A percentile compares a stretch with the other conserved stretches of the same genome.
phyloP scores from a whole-genome alignment of 2,329 filamentous ascomycete genomes.

The Colletotrichum agaves region DNA sequence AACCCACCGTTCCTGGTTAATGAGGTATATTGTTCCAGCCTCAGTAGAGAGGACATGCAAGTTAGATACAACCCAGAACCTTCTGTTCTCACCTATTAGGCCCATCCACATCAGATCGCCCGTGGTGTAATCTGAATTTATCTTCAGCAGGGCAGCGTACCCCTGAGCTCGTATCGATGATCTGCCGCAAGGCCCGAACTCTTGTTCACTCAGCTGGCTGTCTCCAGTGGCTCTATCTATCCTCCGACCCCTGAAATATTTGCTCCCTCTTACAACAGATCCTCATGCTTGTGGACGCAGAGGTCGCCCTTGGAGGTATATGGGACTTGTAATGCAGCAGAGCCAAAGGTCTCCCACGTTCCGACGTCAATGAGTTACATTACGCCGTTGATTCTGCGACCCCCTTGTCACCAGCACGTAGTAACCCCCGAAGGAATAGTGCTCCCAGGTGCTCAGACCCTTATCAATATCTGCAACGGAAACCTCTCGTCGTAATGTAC shows the following conservation, averaged over 20 bases:
- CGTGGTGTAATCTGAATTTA: slow-evolving; percentile 5
- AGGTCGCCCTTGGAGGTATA: background rate
- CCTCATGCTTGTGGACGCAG: background rate
- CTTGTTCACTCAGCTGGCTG: background rate
- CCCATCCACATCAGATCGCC: background rate
- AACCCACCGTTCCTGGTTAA: background rate
- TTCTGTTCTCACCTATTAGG: background rate
- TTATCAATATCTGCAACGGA: background rate
- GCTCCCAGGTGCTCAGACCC: slow-evolving; percentile 3
- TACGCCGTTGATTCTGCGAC: background rate
- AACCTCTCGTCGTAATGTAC: background rate
- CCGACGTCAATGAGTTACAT: background rate
- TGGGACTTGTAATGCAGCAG: background rate
- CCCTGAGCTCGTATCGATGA: slow-evolving; percentile 14
- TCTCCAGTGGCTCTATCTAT: background rate
- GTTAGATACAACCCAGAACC: no score
- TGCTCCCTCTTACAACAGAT: background rate
- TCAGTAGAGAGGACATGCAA: background rate
- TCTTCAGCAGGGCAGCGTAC: background rate
- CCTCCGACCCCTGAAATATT: background rate
- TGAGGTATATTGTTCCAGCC: no score
- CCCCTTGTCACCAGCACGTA: background rate
- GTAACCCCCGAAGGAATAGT: background rate
- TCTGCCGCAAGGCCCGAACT: slow-evolving; percentile 13
- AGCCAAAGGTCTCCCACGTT: background rate